Conservation (phyloP, 1,139 yeast genomes). For the Suhomyces ambrosiae region DNA sequence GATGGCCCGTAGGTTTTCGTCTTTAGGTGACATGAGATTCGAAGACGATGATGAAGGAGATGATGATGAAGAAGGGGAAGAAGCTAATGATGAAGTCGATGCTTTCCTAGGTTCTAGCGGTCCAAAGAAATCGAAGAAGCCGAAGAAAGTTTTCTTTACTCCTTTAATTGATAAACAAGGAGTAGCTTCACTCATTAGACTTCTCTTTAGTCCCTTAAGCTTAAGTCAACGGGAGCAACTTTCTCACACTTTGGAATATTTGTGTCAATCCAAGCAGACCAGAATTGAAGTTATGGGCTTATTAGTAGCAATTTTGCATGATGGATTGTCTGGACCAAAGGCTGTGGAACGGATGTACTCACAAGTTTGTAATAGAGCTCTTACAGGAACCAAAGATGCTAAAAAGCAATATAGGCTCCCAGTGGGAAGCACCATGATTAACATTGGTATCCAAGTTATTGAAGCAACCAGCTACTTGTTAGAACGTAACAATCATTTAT, state of each 20-base stretch:
- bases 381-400: slow-evolving; percentile 9
- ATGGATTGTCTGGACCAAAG: slow-evolving; percentile 65
- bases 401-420: slow-evolving; percentile 45
- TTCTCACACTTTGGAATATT: slow-evolving; percentile 64
- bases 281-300: slow-evolving; percentile 76
- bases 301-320: slow-evolving; percentile 69
- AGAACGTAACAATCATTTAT: slow-evolving; percentile 67
- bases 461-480: slow-evolving; percentile 75
- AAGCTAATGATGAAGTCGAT: slow-evolving; percentile 20
- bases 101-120: slow-evolving; percentile 1
- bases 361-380: slow-evolving; percentile 48
- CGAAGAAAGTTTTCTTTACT: slow-evolving; percentile 50
- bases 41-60: slow-evolving; percentile 28
- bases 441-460: slow-evolving; percentile 75
- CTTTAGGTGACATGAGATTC: slow-evolving; percentile 26
- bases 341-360: slow-evolving; percentile 67
- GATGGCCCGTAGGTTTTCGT: slow-evolving; percentile 44
- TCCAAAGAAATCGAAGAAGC: slow-evolving; percentile 15
- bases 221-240: slow-evolving; percentile 64
- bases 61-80: slow-evolving; percentile 26
- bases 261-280: slow-evolving; percentile 79
- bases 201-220: slow-evolving; percentile 74
- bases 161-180: slow-evolving; percentile 80
- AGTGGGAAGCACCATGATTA: slow-evolving; percentile 63
- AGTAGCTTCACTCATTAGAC: slow-evolving; percentile 68